Evolutionary conservation across 306 rosid genomes (phyloP), one percentile per base, ranked within the genome.

Genomic region (Begonia masoniana): DNA sequence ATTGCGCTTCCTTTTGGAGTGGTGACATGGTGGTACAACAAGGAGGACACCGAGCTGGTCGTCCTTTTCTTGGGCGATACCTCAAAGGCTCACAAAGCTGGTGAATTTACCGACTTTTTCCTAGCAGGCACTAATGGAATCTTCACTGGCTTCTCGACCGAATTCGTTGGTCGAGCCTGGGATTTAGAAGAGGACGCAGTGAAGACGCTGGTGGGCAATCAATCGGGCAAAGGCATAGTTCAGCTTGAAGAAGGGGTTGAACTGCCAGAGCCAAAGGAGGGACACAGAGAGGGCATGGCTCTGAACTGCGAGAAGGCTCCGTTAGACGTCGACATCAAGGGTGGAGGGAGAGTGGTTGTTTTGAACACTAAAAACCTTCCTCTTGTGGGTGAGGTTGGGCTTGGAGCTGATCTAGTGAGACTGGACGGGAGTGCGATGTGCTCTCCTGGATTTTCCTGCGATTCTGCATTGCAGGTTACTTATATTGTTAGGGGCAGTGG

Each of bases 291-390:
- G 0, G 96, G 91, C 4, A 51, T 83, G 87, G 75, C 78, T 5
- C 55, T 83, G 81, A 87, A 83, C 54, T 83, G 96, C 35, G 68
- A 62, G 42, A 94, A 87, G 76, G 96, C 94, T 46, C 84, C 89
- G 0, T 15, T 87, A 47, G 89, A 87, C 59, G 87, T 83, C 46
- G 87, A 83, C 55, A 75, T 83, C 50, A 71, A 76, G 65, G 68
- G 56, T 12, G 96, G 94, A 13, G 89, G 96, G 47, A 74, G 84
- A 59, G 94, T 84, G 41, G 94, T 84, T 12, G 78, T 84, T 0
- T 57, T 84, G 77, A 87, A 87, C 74, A 87, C 94, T 10, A 69
- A 80, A 51, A 87, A 87, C 67, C 88, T 83, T 36, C 94, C 89
- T 6, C 72, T 87, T 71, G 89, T 87, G 17, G 94, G 94, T 13